A percentile compares a stretch with the other conserved stretches of the same genome.
phyloP scores from a whole-genome alignment of 371 early-diverging fungal species.

The Apophysomyces trapeziformis region DNA sequence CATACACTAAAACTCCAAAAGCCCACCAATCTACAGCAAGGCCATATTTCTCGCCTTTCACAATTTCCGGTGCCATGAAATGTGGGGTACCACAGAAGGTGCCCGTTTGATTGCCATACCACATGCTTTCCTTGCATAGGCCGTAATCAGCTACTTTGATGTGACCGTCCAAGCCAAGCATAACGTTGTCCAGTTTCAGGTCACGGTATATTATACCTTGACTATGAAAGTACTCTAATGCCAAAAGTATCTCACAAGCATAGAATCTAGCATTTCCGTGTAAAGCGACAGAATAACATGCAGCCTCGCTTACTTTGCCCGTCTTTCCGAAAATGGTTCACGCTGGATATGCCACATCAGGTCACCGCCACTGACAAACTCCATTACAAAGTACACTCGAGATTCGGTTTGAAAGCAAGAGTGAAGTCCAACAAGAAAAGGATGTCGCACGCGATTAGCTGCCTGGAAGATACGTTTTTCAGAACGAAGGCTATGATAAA shows the following conservation, averaged over 20 bases:
- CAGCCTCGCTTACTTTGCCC: slow-evolving; percentile 65
- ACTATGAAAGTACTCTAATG: slow-evolving; percentile 95
- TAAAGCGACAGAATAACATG: background rate
- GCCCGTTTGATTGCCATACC: slow-evolving; percentile 76
- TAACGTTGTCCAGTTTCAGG: slow-evolving; percentile 98
- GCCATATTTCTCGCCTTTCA: slow-evolving; percentile 90
- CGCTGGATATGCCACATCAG: slow-evolving; percentile 97
- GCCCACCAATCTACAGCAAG: slow-evolving; percentile 99
- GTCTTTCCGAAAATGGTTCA: slow-evolving; percentile 82
- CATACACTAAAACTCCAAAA: slow-evolving; percentile 97
- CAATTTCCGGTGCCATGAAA: slow-evolving; percentile 99
- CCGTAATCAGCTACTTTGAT: slow-evolving; percentile 99
- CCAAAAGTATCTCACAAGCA: slow-evolving; percentile 95
- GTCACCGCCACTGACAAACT: slow-evolving; percentile 99
- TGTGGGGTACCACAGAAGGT: slow-evolving; percentile 99
- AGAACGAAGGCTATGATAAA: slow-evolving; percentile 68
- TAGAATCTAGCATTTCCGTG: slow-evolving; percentile 71
- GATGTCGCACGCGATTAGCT: slow-evolving; percentile 87
- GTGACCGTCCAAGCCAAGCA: slow-evolving; percentile 93
- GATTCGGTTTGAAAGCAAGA: slow-evolving; percentile 95
- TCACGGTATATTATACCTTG: slow-evolving; percentile 97
- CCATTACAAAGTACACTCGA: slow-evolving; percentile 98
- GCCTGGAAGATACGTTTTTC: slow-evolving; percentile 94
- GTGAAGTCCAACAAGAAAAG: slow-evolving; percentile 97
- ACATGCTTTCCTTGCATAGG: slow-evolving; percentile 95